Base-by-base conservation (phyloP, 345 rosid species). In the Salix udensis region DNA sequence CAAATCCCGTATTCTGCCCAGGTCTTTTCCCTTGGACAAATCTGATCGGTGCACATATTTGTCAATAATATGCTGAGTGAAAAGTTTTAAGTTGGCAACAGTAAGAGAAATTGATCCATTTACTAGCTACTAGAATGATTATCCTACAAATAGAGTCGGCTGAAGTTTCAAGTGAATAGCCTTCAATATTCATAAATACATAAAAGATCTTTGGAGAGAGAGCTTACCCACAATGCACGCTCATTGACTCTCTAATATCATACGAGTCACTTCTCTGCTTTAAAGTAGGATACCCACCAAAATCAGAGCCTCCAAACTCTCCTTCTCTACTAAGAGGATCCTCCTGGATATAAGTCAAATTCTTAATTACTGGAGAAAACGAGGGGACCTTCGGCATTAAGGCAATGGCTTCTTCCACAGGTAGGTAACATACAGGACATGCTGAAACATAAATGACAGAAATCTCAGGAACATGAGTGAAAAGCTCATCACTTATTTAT, bases 401-500 rank as follows among this genome's bases (percentile, higher is more conserved):
- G 26, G 90, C 90, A 84, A 91, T 74, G 70, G 99, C 99, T 83
- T 96, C 98, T 82, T 94, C 91, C 70, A 96, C 94, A 4, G 94
- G 94, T 81, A 96, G 96, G 86, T 96, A 96, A 83, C 99, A 96
- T 18, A 96, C 99, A 2, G 96, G 97, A 86, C 99, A 96, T 61
- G 99, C 99, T 96, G 96, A 75, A 74, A 74, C 14, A 61, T 31
- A 78, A 73, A 83, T 62, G 79, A 72, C 60, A 68, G 55, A 72
- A 68, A 81, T 50, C 24, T 85, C 69, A 85, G 82, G 73, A 75
- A 46, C 50, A 72, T 52, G 7, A 39, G 12, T 39, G 39, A 64
- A 44, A 53, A 12, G n/a, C 24, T 34, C 37, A 26, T 71, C 24
- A 24, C 12, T 18, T 28, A 36, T 48, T n/a, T 52, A 26, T 1